Evolutionary conservation across 768 basidiomycete species (phyloP).

Genomic region (Tremella fuciformis): DNA sequence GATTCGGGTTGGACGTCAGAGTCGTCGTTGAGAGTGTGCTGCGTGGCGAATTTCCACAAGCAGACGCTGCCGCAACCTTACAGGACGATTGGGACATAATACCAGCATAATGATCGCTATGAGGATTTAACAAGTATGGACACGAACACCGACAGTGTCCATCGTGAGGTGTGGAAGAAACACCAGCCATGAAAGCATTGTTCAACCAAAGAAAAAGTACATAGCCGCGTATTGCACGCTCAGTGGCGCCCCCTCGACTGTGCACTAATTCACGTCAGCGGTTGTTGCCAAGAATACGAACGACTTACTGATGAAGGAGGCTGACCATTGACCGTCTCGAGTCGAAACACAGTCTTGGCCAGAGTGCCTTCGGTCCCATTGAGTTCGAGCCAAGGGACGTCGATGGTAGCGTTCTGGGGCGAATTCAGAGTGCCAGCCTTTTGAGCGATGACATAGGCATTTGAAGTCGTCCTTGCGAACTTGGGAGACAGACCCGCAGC

Average conservation of each 20-base stretch:
- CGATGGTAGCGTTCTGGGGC: slow-evolving; percentile 32
- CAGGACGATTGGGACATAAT: no score
- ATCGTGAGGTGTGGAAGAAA: no score
- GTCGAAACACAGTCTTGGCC: slow-evolving; percentile 59
- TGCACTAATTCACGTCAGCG: slow-evolving; percentile 40
- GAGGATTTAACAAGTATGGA: no score
- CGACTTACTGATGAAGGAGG: slow-evolving; percentile 55
- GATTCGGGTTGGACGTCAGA: slow-evolving; percentile 41
- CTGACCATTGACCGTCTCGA: slow-evolving; percentile 60
- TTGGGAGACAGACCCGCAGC: slow-evolving; percentile 29
- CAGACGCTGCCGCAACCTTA: background rate
- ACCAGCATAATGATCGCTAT: no score
- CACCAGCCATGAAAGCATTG: no score
- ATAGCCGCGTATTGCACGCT: slow-evolving; percentile 46
- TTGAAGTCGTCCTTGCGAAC: slow-evolving; percentile 14
- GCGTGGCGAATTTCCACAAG: slow-evolving; percentile 15
- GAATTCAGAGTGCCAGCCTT: slow-evolving; percentile 16
- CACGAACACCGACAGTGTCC: no score
- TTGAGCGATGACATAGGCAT: slow-evolving; percentile 18
- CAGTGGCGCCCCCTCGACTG: slow-evolving; percentile 44
- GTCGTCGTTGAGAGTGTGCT: slow-evolving; percentile 33
- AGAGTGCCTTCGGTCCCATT: slow-evolving; percentile 57
- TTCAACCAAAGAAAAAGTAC: slow-evolving; percentile 41
- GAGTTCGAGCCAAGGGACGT: slow-evolving; percentile 63
- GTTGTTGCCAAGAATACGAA: background rate